Evolutionary conservation across 176 grass and related monocot species (phyloP).

Genomic region (Eragrostis nindensis): DNA sequence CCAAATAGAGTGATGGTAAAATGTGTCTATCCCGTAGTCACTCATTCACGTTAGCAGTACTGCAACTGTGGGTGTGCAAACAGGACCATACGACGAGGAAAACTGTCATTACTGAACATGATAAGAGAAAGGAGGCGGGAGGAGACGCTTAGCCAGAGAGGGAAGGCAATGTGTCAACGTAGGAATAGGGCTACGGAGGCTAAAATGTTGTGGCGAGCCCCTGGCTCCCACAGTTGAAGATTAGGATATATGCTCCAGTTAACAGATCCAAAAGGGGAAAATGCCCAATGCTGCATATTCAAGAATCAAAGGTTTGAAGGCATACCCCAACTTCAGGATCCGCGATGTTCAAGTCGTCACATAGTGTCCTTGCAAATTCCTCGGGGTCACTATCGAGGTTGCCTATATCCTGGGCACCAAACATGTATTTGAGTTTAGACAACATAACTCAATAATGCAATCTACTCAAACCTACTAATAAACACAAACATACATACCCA

Average conservation of each 20-base stretch:
- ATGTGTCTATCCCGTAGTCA: neutral
- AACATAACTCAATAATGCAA: neutral
- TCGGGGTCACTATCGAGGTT: constrained; percentile 96
- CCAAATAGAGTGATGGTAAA: neutral
- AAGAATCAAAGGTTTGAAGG: neutral
- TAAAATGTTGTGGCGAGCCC: too few species aligned
- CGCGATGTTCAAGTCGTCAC: constrained; percentile 77
- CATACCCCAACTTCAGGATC: constrained; percentile 98
- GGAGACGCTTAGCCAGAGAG: too few species aligned
- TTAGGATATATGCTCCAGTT: constrained; percentile 2
- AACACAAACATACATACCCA: constrained; percentile 60
- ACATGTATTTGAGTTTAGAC: neutral
- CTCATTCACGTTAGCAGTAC: neutral
- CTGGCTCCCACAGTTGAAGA: too few species aligned
- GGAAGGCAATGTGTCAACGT: too few species aligned
- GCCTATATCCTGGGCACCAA: constrained; percentile 70
- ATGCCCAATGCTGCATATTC: neutral
- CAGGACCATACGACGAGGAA: neutral
- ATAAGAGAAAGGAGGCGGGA: too few species aligned
- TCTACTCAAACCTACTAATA: neutral
- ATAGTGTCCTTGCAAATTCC: constrained; percentile 90
- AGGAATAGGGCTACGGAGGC: too few species aligned
- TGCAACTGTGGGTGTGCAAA: neutral
- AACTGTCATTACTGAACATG: neutral
- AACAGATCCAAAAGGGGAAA: neutral